Conservation (phyloP, 108 stramenopile genomes). For the Fragilaria radians region DNA sequence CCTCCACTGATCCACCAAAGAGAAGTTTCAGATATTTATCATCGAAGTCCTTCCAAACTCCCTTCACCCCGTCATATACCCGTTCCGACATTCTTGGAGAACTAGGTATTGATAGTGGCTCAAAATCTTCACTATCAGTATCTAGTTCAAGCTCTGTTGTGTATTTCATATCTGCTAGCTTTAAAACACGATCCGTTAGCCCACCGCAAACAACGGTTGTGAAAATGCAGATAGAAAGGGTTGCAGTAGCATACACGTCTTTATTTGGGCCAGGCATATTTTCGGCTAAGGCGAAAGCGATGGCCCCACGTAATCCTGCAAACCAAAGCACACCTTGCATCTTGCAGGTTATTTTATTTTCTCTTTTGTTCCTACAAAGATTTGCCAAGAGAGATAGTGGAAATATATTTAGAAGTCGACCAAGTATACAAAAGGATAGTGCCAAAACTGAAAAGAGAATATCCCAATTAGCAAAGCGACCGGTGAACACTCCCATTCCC, state of each 20-base stretch:
- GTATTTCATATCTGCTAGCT: slow-evolving; percentile 80
- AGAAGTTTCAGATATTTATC: slow-evolving; percentile 49
- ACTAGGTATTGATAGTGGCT: background rate
- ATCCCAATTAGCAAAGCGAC: slow-evolving; percentile 70
- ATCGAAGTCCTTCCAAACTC: slow-evolving; percentile 52
- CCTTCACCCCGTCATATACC: slow-evolving; percentile 35
- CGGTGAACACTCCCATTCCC: slow-evolving; percentile 95
- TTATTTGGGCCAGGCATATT: slow-evolving; percentile 89
- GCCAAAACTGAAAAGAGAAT: slow-evolving; percentile 68
- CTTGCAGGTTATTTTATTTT: slow-evolving; percentile 48
- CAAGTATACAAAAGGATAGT: slow-evolving; percentile 79
- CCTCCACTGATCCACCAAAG: slow-evolving; percentile 63
- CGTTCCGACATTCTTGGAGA: slow-evolving; percentile 5
- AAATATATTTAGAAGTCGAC: slow-evolving; percentile 85
- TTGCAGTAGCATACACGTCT: slow-evolving; percentile 85
- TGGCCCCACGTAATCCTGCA: slow-evolving; percentile 92
- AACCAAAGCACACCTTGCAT: slow-evolving; percentile 97
- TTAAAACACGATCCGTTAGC: slow-evolving; percentile 82
- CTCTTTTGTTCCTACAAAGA: slow-evolving; percentile 39
- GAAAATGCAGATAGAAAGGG: slow-evolving; percentile 91
- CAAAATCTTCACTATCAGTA: background rate
- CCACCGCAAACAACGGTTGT: slow-evolving; percentile 97
- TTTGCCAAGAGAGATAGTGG: slow-evolving; percentile 87
- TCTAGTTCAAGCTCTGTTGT: slow-evolving; percentile 10
- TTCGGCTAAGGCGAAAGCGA: slow-evolving; percentile 89